Evolutionary conservation across 202 grass and related monocot species (phyloP).

Genomic region (Panicum virgatum): DNA sequence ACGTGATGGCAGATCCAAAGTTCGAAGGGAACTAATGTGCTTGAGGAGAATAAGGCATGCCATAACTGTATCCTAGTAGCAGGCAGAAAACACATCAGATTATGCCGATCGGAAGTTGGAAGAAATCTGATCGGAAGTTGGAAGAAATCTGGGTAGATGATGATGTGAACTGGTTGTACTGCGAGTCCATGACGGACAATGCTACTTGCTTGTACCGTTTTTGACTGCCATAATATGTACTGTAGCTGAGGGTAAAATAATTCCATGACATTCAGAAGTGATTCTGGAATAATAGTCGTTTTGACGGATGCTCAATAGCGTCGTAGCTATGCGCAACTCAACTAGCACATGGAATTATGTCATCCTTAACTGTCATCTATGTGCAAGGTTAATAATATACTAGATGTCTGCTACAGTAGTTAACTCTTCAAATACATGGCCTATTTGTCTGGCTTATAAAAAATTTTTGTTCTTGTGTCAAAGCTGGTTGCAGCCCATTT

Average conservation of each 20-base stretch:
- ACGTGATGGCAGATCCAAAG: conserved; percentile 79
- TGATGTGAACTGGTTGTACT: not conserved
- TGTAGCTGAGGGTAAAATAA: not conserved
- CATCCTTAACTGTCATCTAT: not conserved
- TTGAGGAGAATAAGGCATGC: not conserved
- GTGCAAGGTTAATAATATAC: too few relatives aligned
- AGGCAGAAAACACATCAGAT: not conserved
- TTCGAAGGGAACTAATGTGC: conserved; percentile 51
- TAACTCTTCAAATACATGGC: too few relatives aligned
- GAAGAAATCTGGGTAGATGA: not conserved
- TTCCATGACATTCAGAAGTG: not conserved
- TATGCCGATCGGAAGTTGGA: too few relatives aligned
- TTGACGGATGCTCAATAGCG: not conserved
- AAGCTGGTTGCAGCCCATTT: too few relatives aligned
- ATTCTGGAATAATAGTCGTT: not conserved
- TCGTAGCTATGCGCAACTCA: not conserved
- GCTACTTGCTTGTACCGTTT: not conserved
- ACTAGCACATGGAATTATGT: not conserved
- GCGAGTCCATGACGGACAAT: not conserved
- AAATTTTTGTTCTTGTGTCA: too few relatives aligned
- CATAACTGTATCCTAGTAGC: not conserved
- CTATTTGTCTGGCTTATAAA: too few relatives aligned
- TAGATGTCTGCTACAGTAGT: too few relatives aligned
- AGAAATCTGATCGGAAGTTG: too few relatives aligned
- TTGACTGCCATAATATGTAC: not conserved